phyloP scores from a whole-genome alignment of 2,329 filamentous ascomycete species.

The Ophiostoma pallidulum region DNA sequence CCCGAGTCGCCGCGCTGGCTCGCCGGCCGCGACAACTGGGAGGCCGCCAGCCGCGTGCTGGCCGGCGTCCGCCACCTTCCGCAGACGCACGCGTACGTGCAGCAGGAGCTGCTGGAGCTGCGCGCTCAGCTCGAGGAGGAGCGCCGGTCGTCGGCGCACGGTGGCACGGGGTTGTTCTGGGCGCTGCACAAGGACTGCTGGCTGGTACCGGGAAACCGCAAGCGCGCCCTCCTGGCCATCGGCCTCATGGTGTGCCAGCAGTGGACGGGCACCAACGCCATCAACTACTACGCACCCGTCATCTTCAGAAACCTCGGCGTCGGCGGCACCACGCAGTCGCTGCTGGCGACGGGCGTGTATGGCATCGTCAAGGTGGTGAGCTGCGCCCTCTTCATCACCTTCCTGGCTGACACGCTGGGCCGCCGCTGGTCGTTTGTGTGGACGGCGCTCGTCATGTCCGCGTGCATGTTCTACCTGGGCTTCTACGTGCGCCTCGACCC shows the following conservation, averaged over 20 bases:
- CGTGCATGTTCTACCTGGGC: conserved; percentile 51
- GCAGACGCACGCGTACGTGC: conserved; percentile 28
- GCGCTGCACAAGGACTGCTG: conserved; percentile 23
- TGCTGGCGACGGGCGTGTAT: conserved; percentile 54
- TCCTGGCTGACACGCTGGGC: conserved; percentile 50
- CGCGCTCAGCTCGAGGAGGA: conserved; percentile 23
- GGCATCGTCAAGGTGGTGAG: conserved; percentile 51
- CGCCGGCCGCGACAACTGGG: conserved; percentile 48
- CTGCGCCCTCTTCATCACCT: conserved; percentile 47
- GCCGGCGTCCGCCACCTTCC: conserved; percentile 27
- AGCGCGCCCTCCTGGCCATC: conserved; percentile 39
- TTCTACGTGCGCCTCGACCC: conserved; percentile 46
- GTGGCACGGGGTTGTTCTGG: conserved; percentile 19
- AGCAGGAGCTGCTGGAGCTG: conserved; percentile 26
- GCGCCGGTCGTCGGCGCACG: conserved; percentile 18
- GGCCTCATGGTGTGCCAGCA: conserved; percentile 44
- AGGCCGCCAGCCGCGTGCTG: conserved; percentile 30
- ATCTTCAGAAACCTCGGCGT: conserved; percentile 26
- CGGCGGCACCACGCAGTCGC: conserved; percentile 37
- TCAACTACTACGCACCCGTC: conserved; percentile 25
- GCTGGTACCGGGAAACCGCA: conserved; percentile 32
- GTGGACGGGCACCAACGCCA: conserved; percentile 33
- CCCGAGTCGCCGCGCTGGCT: conserved; percentile 53
- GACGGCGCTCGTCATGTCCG: conserved; percentile 30
- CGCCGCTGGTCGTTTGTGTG: conserved; percentile 45